These are phyloP conservation scores for Trametes versicolor DNA, from an alignment of 1,284 basidiomycete species.

Conservation along the genomic window DNA sequence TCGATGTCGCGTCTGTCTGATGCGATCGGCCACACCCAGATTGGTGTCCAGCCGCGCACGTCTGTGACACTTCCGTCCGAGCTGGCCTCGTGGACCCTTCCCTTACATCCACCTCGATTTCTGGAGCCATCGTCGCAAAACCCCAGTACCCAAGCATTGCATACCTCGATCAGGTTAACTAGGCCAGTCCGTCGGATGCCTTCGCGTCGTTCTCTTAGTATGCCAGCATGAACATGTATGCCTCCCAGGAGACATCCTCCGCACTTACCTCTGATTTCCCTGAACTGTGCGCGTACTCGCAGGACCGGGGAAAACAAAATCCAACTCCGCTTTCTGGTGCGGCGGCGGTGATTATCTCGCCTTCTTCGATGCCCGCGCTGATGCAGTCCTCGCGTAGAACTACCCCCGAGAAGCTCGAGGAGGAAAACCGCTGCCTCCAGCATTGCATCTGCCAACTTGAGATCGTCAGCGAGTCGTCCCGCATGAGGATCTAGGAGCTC, in stretches of 20 bases:
- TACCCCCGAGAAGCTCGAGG: slow-evolving; percentile 42
- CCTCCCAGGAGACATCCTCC: slow-evolving; percentile 34
- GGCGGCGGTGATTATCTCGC: slow-evolving; percentile 38
- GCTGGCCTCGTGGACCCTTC: slow-evolving; percentile 42
- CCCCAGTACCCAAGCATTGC: slow-evolving; percentile 27
- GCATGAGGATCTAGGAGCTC: slow-evolving; percentile 56
- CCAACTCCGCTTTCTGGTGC: slow-evolving; percentile 25
- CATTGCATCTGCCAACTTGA: slow-evolving; percentile 58
- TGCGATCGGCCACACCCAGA: slow-evolving; percentile 64
- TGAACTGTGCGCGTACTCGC: slow-evolving; percentile 40
- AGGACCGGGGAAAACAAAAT: slow-evolving; percentile 26
- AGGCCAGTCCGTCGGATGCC: slow-evolving; percentile 34
- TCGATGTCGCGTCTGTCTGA: slow-evolving; percentile 66
- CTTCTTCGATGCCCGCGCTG: slow-evolving; percentile 36
- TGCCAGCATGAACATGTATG: slow-evolving; percentile 37
- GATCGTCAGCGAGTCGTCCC: slow-evolving; percentile 54
- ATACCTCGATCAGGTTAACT: slow-evolving; percentile 33
- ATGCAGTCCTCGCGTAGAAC: slow-evolving; percentile 38
- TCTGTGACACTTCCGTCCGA: slow-evolving; percentile 47
- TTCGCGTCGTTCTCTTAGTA: slow-evolving; percentile 36
- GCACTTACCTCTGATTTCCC: slow-evolving; percentile 37
- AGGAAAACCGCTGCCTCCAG: slow-evolving; percentile 51
- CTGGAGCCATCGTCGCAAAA: slow-evolving; percentile 23
- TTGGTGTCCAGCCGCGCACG: slow-evolving; percentile 48
- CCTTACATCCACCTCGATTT: slow-evolving; percentile 30